Base-by-base conservation (phyloP, 2,329 filamentous ascomycete genomes). In the Penicillium brevicompactum region DNA sequence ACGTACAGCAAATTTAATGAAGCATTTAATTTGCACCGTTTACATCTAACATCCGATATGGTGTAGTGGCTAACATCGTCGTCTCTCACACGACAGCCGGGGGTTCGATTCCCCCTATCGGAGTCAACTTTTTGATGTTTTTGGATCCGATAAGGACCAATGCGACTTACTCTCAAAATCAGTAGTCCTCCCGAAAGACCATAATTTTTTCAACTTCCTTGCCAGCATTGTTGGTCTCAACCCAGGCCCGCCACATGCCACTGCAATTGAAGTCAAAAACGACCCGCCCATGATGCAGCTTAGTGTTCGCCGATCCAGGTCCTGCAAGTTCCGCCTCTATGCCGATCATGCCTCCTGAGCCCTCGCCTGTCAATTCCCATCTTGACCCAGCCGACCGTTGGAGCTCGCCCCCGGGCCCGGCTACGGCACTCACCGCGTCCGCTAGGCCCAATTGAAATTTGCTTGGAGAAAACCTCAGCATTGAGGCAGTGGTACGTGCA, bases 261-360 rank as follows among this genome's bases (percentile, higher is more conserved):
- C 87, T 89, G 64, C 89, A 94, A 69, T 96, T 96, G 70, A 87
- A 92, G 64, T 92, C 89, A 70, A 87, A 88, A 14, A 92, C 75
- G 5, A 95, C 80, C 49, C 82, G 78, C 0, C 78, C 76, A 27
- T 61, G 65, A 34, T 63, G 56, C 38, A 69, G 52, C 38, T 54
- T 50, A 13, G 75, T 66, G 1, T 73, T 70, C 2, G 75, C 74
- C 1, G 81, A 68, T 5, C 27, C 76, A 1, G 83, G 73, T 0
- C 78, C 78, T 21, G 83, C 88, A 44, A 92, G 30, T 14, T 63
- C 60, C 11, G 65, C 66, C 55, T 76, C 74, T 46, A 78, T 89
- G 0, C 90, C 92, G 64, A 96, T 95, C 46, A 96, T 89, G 0
- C 92, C 92, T 1, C 91, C 92, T 67, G 90, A 84, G 0, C 92